Evolutionary conservation across 352 stramenopile genomes (phyloP).

Genomic region (Lagenidium giganteum): DNA sequence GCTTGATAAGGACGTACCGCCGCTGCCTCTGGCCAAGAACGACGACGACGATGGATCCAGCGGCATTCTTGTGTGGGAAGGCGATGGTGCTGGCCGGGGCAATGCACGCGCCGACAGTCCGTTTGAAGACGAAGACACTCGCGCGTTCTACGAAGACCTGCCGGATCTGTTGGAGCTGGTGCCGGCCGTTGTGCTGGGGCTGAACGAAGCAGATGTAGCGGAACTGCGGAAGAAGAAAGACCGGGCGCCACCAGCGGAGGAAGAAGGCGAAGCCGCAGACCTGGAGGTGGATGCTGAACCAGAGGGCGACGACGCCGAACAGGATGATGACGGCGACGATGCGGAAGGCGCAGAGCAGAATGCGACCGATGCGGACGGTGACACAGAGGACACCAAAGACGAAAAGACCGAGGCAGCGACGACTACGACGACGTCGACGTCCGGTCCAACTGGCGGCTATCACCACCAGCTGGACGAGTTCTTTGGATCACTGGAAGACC

Average conservation of each 20-base stretch:
- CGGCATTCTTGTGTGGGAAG: slow-evolving; percentile 67
- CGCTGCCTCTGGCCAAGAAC: slow-evolving; percentile 53
- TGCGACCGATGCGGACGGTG: slow-evolving; percentile 20
- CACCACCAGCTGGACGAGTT: slow-evolving; percentile 93
- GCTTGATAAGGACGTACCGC: slow-evolving; percentile 69
- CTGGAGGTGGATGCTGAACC: slow-evolving; percentile 27
- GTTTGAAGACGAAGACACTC: slow-evolving; percentile 95
- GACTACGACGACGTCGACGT: neutral
- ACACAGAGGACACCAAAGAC: slow-evolving; percentile 31
- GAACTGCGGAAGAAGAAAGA: slow-evolving; percentile 87
- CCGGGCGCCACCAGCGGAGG: too few relatives aligned
- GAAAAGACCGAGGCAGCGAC: neutral
- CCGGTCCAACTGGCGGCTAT: slow-evolving; percentile 43
- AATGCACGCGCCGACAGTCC: slow-evolving; percentile 66
- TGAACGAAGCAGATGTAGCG: slow-evolving; percentile 83
- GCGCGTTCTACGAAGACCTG: slow-evolving; percentile 96
- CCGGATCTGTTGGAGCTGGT: slow-evolving; percentile 94
- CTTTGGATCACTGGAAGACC: slow-evolving; percentile 90
- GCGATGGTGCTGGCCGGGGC: slow-evolving; percentile 67
- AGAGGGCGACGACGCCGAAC: slow-evolving; percentile 28
- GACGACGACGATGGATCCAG: slow-evolving; percentile 41
- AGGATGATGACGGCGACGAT: slow-evolving; percentile 24
- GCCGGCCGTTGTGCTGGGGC: slow-evolving; percentile 90
- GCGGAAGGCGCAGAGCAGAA: slow-evolving; percentile 42
- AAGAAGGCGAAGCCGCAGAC: slow-evolving; percentile 7